Conservation (phyloP, 169 alveolate species). For the Pseudocohnilembus persalinus region DNA sequence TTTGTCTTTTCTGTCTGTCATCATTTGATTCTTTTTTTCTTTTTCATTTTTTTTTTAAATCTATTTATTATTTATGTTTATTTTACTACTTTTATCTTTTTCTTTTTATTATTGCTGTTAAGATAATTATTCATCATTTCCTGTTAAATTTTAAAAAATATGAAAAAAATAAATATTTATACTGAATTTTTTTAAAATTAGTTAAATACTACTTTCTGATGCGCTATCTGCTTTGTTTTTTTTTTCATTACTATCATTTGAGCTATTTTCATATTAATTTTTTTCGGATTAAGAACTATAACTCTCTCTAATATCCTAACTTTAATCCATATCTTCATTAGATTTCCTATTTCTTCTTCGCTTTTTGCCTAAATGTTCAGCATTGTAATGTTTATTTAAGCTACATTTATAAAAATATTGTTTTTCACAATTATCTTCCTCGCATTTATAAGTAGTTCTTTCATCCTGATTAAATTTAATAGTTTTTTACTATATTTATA, state of each 20-base stretch:
- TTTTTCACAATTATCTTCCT: neutral
- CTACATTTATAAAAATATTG: neutral
- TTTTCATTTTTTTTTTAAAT: neutral
- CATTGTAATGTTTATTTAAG: neutral
- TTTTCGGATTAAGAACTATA: too few relatives aligned
- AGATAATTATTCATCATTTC: too few relatives aligned
- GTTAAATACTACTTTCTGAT: too few relatives aligned
- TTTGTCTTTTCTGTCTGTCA: too few relatives aligned
- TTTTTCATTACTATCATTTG: neutral
- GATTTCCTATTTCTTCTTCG: neutral
- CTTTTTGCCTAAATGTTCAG: neutral
- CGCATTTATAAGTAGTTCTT: neutral
- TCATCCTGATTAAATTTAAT: neutral
- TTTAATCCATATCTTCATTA: neutral
- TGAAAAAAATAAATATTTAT: too few relatives aligned
- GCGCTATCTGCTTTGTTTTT: neutral
- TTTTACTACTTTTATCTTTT: neutral
- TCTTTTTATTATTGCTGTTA: neutral
- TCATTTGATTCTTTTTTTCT: too few relatives aligned
- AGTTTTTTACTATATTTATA: neutral
- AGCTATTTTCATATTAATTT: neutral
- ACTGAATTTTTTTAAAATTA: too few relatives aligned
- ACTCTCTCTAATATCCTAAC: too few relatives aligned
- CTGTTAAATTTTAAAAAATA: too few relatives aligned
- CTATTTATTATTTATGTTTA: neutral